Conservation (phyloP, 345 rosid species). For the Aquilaria yunnanensis region DNA sequence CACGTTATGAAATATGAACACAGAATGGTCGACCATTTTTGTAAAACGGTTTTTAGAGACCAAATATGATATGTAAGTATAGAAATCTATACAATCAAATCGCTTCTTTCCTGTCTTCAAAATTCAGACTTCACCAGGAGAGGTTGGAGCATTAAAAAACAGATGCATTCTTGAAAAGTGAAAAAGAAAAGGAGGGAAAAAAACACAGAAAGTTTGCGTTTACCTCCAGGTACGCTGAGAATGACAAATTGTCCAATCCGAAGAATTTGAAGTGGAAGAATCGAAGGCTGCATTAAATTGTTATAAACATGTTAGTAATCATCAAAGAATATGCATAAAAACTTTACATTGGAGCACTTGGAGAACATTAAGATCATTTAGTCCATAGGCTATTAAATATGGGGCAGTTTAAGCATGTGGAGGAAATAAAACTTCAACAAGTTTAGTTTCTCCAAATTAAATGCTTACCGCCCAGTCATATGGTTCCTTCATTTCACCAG, state of each 20-base stretch:
- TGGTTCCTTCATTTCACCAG: constrained; percentile 75
- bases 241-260: constrained; percentile 53
- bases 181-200: not conserved
- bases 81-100: too few species aligned
- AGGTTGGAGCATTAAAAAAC: too few species aligned
- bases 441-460: not conserved
- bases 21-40: too few species aligned
- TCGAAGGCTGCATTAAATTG: constrained; percentile 38
- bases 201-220: not conserved
- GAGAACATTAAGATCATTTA: not conserved
- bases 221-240: constrained; percentile 65
- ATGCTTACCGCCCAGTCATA: constrained; percentile 76
- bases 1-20: too few species aligned
- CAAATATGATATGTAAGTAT: not conserved
- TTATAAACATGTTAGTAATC: too few species aligned
- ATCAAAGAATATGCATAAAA: too few species aligned
- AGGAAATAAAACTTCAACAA: too few species aligned
- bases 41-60: too few species aligned
- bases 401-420: not conserved
- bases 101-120: too few species aligned
- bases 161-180: too few species aligned
- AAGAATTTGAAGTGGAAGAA: constrained; percentile 56
- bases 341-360: too few species aligned
- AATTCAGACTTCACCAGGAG: too few species aligned
- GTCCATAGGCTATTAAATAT: not conserved